A percentile compares a stretch with the other conserved stretches of the same genome.
Conservation (phyloP, 2,329 filamentous ascomycete genomes). For the Microsporum canis region DNA sequence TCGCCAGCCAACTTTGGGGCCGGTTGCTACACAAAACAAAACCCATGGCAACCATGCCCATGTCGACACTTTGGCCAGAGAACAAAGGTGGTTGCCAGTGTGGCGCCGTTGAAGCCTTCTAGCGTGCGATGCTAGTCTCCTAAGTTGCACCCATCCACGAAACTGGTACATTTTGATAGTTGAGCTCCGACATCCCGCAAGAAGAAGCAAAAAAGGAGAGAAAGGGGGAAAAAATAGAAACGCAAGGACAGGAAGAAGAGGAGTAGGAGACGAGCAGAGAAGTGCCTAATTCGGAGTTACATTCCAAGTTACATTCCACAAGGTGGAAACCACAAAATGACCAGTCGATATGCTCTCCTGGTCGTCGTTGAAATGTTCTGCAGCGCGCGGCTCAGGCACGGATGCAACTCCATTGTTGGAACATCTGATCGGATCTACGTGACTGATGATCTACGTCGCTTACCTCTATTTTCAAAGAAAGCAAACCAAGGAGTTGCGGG, state of each 20-base stretch:
- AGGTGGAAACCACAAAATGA: neutral
- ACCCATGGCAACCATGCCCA: neutral
- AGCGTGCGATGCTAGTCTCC: neutral
- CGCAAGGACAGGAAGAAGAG: neutral
- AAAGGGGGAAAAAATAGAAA: too few species aligned
- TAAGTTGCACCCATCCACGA: too few species aligned
- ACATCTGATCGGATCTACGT: neutral
- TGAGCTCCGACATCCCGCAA: neutral
- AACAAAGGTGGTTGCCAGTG: neutral
- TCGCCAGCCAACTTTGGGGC: neutral
- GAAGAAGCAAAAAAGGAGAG: neutral
- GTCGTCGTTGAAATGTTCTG: neutral
- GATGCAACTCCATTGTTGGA: neutral
- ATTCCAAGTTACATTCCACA: neutral
- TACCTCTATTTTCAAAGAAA: neutral
- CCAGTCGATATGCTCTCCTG: neutral
- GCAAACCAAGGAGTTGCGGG: neutral
- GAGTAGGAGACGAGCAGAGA: neutral
- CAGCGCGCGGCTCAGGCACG: conserved; percentile 2
- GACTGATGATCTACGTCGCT: neutral
- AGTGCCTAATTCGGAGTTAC: neutral
- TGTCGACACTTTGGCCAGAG: neutral
- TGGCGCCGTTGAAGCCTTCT: neutral
- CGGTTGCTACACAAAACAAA: neutral
- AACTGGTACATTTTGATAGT: too few species aligned